These are phyloP conservation scores for Erodium maritimum DNA, from an alignment of 345 rosid genomes.

Conservation along the genomic window DNA sequence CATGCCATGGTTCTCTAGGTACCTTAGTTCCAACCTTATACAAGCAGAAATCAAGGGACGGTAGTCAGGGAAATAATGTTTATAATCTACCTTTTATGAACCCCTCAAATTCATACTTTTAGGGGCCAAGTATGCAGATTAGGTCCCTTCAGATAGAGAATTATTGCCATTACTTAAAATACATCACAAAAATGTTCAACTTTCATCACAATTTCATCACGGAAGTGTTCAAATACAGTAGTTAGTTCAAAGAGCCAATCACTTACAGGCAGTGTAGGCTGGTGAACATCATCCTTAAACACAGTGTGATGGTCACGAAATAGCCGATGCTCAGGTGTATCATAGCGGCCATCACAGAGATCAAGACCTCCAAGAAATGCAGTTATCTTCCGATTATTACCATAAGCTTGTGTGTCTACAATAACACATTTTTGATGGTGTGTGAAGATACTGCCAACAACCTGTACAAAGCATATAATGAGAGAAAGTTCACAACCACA, in stretches of 20 bases:
- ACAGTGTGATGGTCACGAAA: constrained; percentile 56
- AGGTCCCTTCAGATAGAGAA: no score
- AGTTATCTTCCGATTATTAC: constrained; percentile 55
- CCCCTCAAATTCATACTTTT: no score
- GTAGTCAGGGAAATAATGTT: no score
- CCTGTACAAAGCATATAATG: constrained; percentile 27
- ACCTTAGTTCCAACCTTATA: background rate
- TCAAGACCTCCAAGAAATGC: constrained; percentile 97
- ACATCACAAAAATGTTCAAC: no score
- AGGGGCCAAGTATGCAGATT: no score
- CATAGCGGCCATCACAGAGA: constrained; percentile 89
- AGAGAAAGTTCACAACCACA: background rate
- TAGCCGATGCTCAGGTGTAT: constrained; percentile 70
- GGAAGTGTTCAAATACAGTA: no score
- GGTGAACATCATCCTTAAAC: constrained; percentile 84
- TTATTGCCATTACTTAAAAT: no score
- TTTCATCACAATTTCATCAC: no score
- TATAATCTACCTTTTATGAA: no score
- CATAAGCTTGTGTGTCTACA: constrained; percentile 83
- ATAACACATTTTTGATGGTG: constrained; percentile 94
- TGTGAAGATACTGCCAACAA: constrained; percentile 42
- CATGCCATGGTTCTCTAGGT: constrained; percentile 98
- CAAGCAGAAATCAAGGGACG: background rate
- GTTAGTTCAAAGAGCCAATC: no score
- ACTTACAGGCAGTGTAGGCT: constrained; percentile 74